Conservation (phyloP, 2,329 filamentous ascomycete species). For the Helicocarpus griseus region DNA sequence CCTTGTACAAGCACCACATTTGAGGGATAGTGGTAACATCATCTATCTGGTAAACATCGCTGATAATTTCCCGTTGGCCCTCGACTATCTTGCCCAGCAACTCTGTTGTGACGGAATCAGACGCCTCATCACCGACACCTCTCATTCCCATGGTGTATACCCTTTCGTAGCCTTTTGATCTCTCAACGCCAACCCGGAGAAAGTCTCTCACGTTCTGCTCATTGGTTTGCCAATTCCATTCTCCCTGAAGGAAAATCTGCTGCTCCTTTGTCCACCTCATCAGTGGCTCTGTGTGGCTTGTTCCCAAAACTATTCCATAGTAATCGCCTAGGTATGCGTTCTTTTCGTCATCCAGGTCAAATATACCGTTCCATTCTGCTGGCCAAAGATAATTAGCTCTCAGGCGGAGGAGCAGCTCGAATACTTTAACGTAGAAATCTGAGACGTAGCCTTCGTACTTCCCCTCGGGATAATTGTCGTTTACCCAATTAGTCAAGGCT, state of each 20-base stretch:
- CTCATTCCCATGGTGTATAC: conserved; percentile 61
- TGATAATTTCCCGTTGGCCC: conserved; percentile 51
- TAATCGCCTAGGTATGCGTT: conserved; percentile 62
- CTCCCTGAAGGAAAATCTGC: conserved; percentile 36
- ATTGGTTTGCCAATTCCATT: conserved; percentile 62
- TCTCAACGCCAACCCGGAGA: conserved; percentile 56
- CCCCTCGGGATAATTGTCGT: conserved; percentile 20
- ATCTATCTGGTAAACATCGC: conserved; percentile 43
- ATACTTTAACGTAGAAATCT: conserved; percentile 60
- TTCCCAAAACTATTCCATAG: conserved; percentile 64
- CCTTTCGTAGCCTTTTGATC: conserved; percentile 56
- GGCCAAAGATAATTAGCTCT: conserved; percentile 70
- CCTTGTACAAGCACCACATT: conserved; percentile 66
- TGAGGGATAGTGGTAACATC: conserved; percentile 50
- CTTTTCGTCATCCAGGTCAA: conserved; percentile 59
- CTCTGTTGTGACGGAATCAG: conserved; percentile 36
- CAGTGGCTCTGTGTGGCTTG: conserved; percentile 66
- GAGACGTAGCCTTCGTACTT: conserved; percentile 41
- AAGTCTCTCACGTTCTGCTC: conserved; percentile 59
- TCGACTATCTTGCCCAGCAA: conserved; percentile 53
- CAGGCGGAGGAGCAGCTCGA: conserved; percentile 60
- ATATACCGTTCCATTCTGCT: conserved; percentile 60
- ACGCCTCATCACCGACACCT: conserved; percentile 56
- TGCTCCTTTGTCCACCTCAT: conserved; percentile 43
- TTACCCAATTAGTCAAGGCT: conserved; percentile 56